phyloP scores from a whole-genome alignment of 768 basidiomycete genomes.

The Tulasnella sp. region DNA sequence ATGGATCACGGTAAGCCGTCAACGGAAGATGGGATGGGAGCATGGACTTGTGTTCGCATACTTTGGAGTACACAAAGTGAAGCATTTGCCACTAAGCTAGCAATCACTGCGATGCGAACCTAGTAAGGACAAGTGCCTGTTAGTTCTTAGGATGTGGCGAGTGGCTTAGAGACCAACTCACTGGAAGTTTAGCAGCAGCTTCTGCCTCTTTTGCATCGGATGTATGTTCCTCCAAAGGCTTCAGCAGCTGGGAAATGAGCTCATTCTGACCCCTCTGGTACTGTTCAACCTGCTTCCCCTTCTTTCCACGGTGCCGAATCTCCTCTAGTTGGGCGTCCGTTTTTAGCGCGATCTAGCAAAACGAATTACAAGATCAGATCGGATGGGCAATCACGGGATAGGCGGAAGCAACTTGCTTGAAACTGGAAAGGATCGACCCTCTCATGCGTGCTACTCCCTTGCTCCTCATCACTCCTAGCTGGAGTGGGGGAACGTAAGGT shows the following conservation, averaged over 20 bases:
- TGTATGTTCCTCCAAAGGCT: conserved; percentile 83
- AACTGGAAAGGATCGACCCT: no score
- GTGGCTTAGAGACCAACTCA: no score
- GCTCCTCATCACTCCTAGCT: no score
- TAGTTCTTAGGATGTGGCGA: no score
- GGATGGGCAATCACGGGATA: no score
- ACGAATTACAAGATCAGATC: no score
- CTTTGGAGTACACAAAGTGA: conserved; percentile 60
- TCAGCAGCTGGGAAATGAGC: conserved; percentile 80
- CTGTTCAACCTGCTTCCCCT: conserved; percentile 49
- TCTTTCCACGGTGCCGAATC: conserved; percentile 44
- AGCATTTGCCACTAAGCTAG: conserved; percentile 70
- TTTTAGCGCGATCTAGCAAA: conserved; percentile 41
- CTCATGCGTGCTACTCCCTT: no score
- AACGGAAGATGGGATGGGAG: conserved; percentile 15
- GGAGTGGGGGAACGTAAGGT: no score
- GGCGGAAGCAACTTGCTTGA: no score
- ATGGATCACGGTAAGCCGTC: conserved; percentile 3
- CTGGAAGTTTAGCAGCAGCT: conserved; percentile 54
- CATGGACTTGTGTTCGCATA: conserved; percentile 27
- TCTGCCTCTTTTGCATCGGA: conserved; percentile 65
- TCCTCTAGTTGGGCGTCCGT: conserved; percentile 49
- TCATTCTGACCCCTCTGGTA: conserved; percentile 66
- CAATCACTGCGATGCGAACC: conserved; percentile 83
- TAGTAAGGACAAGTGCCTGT: conserved; percentile 24